These are phyloP conservation scores for Lobosporangium transversale DNA, from an alignment of 192 early-diverging fungal genomes.

Conservation along the genomic window DNA sequence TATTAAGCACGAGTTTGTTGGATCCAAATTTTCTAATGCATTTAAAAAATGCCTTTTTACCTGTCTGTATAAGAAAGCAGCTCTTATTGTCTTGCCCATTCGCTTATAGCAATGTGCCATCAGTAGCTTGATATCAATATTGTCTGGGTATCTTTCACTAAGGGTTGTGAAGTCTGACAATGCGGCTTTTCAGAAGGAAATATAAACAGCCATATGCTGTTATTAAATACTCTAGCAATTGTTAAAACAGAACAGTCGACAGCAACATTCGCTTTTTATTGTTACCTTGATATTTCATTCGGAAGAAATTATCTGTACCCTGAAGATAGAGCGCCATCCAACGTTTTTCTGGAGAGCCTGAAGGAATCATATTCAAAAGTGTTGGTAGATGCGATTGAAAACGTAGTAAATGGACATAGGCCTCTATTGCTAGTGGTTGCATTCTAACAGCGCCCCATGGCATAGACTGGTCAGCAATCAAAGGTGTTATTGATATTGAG, in stretches of 20 bases:
- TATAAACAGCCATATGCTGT: background rate
- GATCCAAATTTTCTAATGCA: too few species aligned
- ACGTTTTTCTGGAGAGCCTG: conserved; percentile 6
- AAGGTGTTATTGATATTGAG: too few species aligned
- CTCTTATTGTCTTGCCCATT: conserved; percentile 15
- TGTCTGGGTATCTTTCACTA: conserved; percentile 21
- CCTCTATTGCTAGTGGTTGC: conserved; percentile 36
- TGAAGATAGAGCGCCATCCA: conserved; percentile 40
- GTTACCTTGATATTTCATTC: conserved; percentile 24
- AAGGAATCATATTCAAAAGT: conserved; percentile 28
- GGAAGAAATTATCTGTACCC: conserved; percentile 17
- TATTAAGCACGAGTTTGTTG: too few species aligned
- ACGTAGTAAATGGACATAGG: conserved; percentile 11
- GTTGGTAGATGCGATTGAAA: conserved; percentile 7
- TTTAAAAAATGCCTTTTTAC: too few species aligned
- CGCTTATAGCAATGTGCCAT: conserved; percentile 24
- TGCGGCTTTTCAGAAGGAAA: too few species aligned
- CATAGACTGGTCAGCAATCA: too few species aligned
- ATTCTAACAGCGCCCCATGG: too few species aligned
- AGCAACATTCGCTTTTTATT: background rate
- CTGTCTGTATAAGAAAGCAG: conserved; percentile 20
- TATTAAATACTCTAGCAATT: too few species aligned
- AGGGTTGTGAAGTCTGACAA: conserved; percentile 13
- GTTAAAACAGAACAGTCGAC: too few species aligned
- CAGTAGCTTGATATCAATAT: conserved; percentile 16